Evolutionary conservation across 2,329 filamentous ascomycete species (phyloP).

Genomic region (Parascedosporium putredinis): DNA sequence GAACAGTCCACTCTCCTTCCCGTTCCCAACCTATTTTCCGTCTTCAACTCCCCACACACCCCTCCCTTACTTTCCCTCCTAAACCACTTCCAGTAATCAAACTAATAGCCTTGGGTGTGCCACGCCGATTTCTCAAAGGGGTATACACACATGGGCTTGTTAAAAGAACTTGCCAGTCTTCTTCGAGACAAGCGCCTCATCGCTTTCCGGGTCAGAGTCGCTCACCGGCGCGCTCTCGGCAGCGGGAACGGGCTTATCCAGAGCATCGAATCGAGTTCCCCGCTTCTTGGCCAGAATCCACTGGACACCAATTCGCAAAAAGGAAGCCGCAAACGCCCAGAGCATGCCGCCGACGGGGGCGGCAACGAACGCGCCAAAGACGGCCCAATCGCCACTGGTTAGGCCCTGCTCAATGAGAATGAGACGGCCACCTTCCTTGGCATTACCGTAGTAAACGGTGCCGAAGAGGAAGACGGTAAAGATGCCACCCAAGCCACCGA

Average conservation of each 20-base stretch:
- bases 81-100: too few species aligned
- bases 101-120: too few species aligned
- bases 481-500: slow-evolving; percentile 67
- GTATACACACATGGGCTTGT: slow-evolving; percentile 7
- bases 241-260: slow-evolving; percentile 2
- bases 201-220: slow-evolving; percentile 16
- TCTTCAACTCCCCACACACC: too few species aligned
- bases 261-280: slow-evolving; percentile 54
- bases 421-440: slow-evolving; percentile 51
- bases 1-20: too few species aligned
- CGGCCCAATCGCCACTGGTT: slow-evolving; percentile 70
- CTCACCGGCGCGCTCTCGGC: slow-evolving; percentile 16
- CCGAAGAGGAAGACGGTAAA: slow-evolving; percentile 75
- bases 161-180: slow-evolving; percentile 47
- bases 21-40: too few species aligned
- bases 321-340: slow-evolving; percentile 57
- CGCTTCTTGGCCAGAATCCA: slow-evolving; percentile 44
- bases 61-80: too few species aligned
- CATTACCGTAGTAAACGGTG: slow-evolving; percentile 64
- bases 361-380: slow-evolving; percentile 73
- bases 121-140: too few species aligned
- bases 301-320: slow-evolving; percentile 46
- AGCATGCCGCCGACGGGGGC: slow-evolving; percentile 66
- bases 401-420: slow-evolving; percentile 64
- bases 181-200: slow-evolving; percentile 19